Evolutionary conservation across 148 eudicot species (phyloP), one percentile per base, ranked within the genome.

Genomic region (Rheum nobile): DNA sequence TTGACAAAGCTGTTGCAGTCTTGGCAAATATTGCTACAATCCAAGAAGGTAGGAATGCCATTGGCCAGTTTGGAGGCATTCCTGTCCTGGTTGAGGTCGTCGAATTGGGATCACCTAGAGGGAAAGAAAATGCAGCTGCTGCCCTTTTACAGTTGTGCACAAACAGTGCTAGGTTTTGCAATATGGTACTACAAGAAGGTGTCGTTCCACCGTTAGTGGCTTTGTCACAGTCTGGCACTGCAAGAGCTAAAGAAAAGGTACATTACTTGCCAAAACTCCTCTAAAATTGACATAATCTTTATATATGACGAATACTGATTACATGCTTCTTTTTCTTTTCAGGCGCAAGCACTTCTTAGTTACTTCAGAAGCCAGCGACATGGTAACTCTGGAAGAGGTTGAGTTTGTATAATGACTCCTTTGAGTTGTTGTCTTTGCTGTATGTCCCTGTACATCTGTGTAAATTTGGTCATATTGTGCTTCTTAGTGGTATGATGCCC

Each of bases 41-140:
- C 67, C 88, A 42, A 12, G 91, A 88, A 70, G 91, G 91, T 12
- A 82, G 89, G 75, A 29, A 75, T 44, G 85, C 83, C 32, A 86
- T 88, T 73, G 91, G 89, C 39, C 83, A 79, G 61, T 89, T 81
- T 67, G 81, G 82, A 32, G 91, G 91, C 26, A 88, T 88, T 26
- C 86, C 86, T 3, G 85, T 88, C 26, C 80, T 88, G 46, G 89
- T 88, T 67, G 91, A 88, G 79, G 91, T 88, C 65, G 85, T 88
- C 46, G 91, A 88, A 77, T 74, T 88, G 79, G 91, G 91, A 17
- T 86, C 91, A 38, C 83, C 85, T 19, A 88, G 91, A 81, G 89
- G 89, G 19, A 88, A 88, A 82, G 91, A 88, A 80, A 84, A 86
- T 76, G 91, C 91, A 2, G 91, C 91, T 35, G 91, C 91, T 37